These are phyloP conservation scores for Fomitopsis pinicola DNA, from an alignment of 1,284 basidiomycete species.

Conservation along the genomic window DNA sequence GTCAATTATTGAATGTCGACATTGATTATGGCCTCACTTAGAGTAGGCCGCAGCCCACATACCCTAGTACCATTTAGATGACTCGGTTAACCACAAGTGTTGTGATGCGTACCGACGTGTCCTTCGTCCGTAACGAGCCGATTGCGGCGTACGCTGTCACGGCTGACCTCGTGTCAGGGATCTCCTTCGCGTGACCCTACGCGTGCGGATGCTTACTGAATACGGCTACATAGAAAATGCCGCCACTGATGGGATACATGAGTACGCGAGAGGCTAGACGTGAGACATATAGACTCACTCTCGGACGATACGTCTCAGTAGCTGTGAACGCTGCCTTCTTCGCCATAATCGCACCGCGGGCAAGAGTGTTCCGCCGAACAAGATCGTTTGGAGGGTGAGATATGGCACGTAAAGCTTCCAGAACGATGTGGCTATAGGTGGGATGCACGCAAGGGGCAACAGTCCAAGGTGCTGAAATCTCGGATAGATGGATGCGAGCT, in stretches of 20 bases:
- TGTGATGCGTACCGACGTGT: too few relatives aligned
- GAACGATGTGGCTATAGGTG: slow-evolving; percentile 9
- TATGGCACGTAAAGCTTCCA: slow-evolving; percentile 1
- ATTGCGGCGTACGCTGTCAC: too few relatives aligned
- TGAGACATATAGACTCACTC: not conserved
- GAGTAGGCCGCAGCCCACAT: too few relatives aligned
- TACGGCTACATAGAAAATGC: slow-evolving; percentile 1
- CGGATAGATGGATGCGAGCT: slow-evolving; percentile 8
- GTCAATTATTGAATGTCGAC: too few relatives aligned
- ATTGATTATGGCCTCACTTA: too few relatives aligned
- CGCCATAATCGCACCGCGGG: not conserved
- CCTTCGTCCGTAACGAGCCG: too few relatives aligned
- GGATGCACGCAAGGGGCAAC: slow-evolving; percentile 11
- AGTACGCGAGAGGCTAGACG: not conserved
- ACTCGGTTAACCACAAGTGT: too few relatives aligned
- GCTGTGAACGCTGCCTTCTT: not conserved
- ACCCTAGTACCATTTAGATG: too few relatives aligned
- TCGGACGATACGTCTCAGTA: not conserved
- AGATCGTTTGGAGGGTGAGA: slow-evolving; percentile 2
- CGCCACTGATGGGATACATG: not conserved
- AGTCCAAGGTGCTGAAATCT: slow-evolving; percentile 9
- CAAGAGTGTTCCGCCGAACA: not conserved
- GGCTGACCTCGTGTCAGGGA: too few relatives aligned
- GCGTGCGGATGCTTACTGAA: not conserved
- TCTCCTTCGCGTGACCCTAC: too few relatives aligned